Percentiles rank a stretch among this genome's conserved stretches.
Evolutionary conservation across 2,329 filamentous ascomycete genomes (phyloP).

Genomic region (Cladosporium sp.): DNA sequence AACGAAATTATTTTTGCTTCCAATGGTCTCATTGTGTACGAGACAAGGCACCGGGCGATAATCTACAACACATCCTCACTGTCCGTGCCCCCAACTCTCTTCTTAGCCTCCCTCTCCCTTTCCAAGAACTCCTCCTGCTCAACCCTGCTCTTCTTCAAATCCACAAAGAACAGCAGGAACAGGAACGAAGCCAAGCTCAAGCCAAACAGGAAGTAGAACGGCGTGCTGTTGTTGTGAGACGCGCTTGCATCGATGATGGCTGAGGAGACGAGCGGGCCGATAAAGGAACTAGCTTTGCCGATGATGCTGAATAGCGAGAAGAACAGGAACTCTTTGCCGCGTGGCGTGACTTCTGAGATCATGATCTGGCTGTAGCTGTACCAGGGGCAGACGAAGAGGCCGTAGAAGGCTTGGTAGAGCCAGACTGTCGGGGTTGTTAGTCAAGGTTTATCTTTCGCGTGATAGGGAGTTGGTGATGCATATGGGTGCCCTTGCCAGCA

Average conservation of each 20-base stretch:
- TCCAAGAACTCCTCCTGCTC: slow-evolving; percentile 57
- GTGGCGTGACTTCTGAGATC: slow-evolving; percentile 65
- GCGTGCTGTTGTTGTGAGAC: slow-evolving; percentile 55
- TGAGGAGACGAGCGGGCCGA: slow-evolving; percentile 64
- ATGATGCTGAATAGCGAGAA: slow-evolving; percentile 67
- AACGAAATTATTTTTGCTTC: neutral
- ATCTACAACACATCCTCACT: neutral
- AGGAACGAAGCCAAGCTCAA: slow-evolving; percentile 54
- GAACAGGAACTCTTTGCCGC: slow-evolving; percentile 66
- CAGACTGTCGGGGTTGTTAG: slow-evolving; percentile 15
- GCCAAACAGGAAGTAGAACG: slow-evolving; percentile 64
- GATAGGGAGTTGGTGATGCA: neutral
- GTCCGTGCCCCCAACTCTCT: slow-evolving; percentile 13
- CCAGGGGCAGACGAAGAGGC: slow-evolving; percentile 65
- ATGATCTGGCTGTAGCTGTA: slow-evolving; percentile 68
- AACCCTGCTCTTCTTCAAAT: slow-evolving; percentile 56
- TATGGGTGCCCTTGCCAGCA: too few relatives aligned
- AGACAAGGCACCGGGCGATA: neutral
- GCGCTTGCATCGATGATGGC: slow-evolving; percentile 63
- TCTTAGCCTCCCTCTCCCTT: slow-evolving; percentile 25
- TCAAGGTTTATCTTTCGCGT: neutral
- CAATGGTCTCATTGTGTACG: neutral
- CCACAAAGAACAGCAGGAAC: slow-evolving; percentile 53
- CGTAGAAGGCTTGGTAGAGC: slow-evolving; percentile 52
- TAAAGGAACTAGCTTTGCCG: slow-evolving; percentile 64